phyloP scores from a whole-genome alignment of 1,139 yeast genomes.

The Spathaspora sp. region DNA sequence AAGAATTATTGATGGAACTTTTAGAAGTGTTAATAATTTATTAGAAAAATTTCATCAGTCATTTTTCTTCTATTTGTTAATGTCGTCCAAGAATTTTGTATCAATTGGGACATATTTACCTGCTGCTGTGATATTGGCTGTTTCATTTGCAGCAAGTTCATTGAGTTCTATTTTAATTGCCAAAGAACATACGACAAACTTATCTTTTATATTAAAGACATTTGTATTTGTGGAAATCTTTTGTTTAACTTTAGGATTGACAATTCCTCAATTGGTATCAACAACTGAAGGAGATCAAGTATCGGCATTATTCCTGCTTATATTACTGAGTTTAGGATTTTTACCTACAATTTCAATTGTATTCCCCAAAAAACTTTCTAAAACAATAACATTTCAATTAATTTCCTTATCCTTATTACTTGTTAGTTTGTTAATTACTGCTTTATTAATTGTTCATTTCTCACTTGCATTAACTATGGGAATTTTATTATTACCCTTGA shows the following conservation, averaged over 20 bases:
- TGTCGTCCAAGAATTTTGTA: slow-evolving; percentile 78
- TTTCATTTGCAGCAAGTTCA: slow-evolving; percentile 70
- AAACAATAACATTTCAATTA: slow-evolving; percentile 27
- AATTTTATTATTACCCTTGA: slow-evolving; percentile 65
- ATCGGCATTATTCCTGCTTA: slow-evolving; percentile 18
- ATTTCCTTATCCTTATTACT: slow-evolving; percentile 51
- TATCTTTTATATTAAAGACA: slow-evolving; percentile 26
- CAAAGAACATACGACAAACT: slow-evolving; percentile 36
- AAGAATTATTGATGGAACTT: slow-evolving; percentile 80
- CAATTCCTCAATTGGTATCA: slow-evolving; percentile 27
- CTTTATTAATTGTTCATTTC: slow-evolving; percentile 80
- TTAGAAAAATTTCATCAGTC: slow-evolving; percentile 97
- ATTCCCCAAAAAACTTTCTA: slow-evolving; percentile 16
- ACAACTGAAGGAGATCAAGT: slow-evolving; percentile 16
- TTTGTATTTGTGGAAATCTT: slow-evolving; percentile 37
- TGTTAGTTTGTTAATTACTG: slow-evolving; percentile 68
- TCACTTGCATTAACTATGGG: slow-evolving; percentile 76
- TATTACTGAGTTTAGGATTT: slow-evolving; percentile 19
- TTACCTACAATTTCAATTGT: slow-evolving; percentile 16
- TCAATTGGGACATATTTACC: slow-evolving; percentile 95
- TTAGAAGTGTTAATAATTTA: slow-evolving; percentile 87
- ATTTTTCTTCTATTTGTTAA: slow-evolving; percentile 84
- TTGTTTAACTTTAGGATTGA: slow-evolving; percentile 27
- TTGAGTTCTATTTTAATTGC: slow-evolving; percentile 49
- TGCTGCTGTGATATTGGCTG: slow-evolving; percentile 72